Percentiles rank a stretch among this genome's conserved stretches.
These are phyloP conservation scores for Aspergillus costaricaensis DNA, from an alignment of 2,329 filamentous ascomycete species.

Conservation along the genomic window DNA sequence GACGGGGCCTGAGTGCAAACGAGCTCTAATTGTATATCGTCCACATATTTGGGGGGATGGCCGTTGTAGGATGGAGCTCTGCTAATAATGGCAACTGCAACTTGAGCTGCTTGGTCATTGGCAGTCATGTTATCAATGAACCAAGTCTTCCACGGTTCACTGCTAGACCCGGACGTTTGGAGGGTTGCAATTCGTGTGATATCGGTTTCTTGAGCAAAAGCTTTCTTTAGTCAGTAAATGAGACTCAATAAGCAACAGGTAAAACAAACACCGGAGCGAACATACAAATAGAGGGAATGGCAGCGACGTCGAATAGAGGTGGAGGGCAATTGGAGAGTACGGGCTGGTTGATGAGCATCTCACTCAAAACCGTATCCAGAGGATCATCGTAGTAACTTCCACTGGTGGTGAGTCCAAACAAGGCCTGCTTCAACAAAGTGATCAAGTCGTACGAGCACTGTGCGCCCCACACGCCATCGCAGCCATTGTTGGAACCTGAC, in stretches of 20 bases:
- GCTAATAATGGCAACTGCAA: conserved; percentile 41
- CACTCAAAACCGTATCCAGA: conserved; percentile 31
- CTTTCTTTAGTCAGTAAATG: conserved; percentile 21
- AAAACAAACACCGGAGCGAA: not conserved
- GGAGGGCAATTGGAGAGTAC: conserved; percentile 32
- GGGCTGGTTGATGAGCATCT: conserved; percentile 29
- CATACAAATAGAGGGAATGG: conserved; percentile 38
- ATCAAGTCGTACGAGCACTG: conserved; percentile 37
- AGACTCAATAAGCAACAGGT: conserved; percentile 3
- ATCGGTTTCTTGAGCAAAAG: conserved; percentile 35
- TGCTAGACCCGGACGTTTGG: conserved; percentile 31
- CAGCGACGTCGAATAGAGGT: conserved; percentile 35
- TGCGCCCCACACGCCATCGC: conserved; percentile 40
- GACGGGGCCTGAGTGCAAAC: conserved; percentile 41
- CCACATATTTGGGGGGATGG: conserved; percentile 22
- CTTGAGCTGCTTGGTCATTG: conserved; percentile 36
- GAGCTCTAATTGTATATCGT: conserved; percentile 40
- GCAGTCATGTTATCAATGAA: conserved; percentile 38
- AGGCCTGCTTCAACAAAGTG: conserved; percentile 25
- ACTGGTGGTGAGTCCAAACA: conserved; percentile 31
- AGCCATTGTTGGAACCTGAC: conserved; percentile 38
- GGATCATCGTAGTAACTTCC: conserved; percentile 33
- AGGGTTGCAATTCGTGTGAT: conserved; percentile 28
- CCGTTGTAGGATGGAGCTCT: conserved; percentile 34
- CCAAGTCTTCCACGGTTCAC: conserved; percentile 40